Evolutionary conservation across 2,329 filamentous ascomycete species (phyloP).

Genomic region (Aspergillus ibericus): DNA sequence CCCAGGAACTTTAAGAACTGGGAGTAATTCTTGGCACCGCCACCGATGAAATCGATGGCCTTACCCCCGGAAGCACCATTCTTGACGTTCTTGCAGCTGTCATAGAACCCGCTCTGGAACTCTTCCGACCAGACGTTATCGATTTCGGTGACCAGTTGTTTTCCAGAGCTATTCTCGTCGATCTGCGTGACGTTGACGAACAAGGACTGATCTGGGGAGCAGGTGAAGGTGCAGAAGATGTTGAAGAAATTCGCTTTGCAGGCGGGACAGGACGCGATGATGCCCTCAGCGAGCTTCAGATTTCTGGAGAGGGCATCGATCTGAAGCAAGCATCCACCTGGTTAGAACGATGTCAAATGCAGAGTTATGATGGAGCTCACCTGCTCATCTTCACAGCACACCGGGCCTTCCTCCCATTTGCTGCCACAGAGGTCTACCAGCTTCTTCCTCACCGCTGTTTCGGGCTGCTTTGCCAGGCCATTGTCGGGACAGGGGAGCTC

Average conservation of each 20-base stretch:
- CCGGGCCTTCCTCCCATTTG: conserved; percentile 78
- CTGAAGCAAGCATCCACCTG: conserved; percentile 43
- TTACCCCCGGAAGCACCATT: conserved; percentile 91
- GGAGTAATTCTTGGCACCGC: conserved; percentile 86
- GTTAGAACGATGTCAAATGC: background rate
- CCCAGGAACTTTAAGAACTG: conserved; percentile 89
- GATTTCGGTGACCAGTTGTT: conserved; percentile 77
- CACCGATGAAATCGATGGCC: conserved; percentile 94
- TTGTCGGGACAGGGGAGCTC: conserved; percentile 94
- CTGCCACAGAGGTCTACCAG: conserved; percentile 82
- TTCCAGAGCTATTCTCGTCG: conserved; percentile 53
- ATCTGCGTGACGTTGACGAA: conserved; percentile 90
- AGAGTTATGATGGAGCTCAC: conserved; percentile 37
- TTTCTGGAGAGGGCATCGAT: conserved; percentile 79
- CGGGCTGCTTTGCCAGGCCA: conserved; percentile 72
- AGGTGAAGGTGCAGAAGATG: conserved; percentile 96
- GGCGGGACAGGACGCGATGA: conserved; percentile 91
- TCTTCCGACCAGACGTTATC: conserved; percentile 83
- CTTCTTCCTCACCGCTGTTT: conserved; percentile 69
- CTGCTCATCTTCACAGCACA: conserved; percentile 84
- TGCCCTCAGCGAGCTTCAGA: conserved; percentile 79
- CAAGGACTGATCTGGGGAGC: conserved; percentile 91
- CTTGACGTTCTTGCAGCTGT: conserved; percentile 99
- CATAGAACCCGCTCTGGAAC: conserved; percentile 85
- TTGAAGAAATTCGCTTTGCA: conserved; percentile 99